Evolutionary conservation across 306 rosid species (phyloP).

Genomic region (Neltuma alba): DNA sequence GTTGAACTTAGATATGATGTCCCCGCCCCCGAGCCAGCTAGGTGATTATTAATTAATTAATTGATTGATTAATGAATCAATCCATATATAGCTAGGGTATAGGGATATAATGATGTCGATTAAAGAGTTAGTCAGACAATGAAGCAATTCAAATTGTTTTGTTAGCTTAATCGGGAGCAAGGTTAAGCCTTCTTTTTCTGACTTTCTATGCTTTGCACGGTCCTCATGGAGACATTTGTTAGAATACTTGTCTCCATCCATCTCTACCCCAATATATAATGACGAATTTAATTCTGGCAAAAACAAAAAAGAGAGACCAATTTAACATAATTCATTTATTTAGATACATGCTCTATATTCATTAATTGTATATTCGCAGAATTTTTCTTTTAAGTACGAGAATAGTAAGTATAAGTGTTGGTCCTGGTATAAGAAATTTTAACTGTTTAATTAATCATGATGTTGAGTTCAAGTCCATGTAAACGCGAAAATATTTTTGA

Average conservation of each 20-base stretch:
- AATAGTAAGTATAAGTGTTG: too few species aligned
- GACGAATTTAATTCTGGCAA: not conserved
- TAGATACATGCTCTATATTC: too few species aligned
- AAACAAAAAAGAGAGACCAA: too few species aligned
- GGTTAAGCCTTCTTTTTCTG: slow-evolving; percentile 48
- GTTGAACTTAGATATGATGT: slow-evolving; percentile 27
- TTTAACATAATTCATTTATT: not conserved
- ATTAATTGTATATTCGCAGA: too few species aligned
- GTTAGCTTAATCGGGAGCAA: slow-evolving; percentile 70
- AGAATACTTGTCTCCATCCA: slow-evolving; percentile 28
- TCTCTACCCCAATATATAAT: not conserved
- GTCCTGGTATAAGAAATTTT: too few species aligned
- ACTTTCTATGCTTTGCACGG: slow-evolving; percentile 56
- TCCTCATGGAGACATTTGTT: slow-evolving; percentile 24
- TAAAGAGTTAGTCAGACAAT: slow-evolving; percentile 22
- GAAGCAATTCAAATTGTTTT: slow-evolving; percentile 38
- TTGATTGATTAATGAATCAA: not conserved
- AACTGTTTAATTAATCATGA: too few species aligned
- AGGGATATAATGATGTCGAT: slow-evolving; percentile 17
- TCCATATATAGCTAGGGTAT: not conserved
- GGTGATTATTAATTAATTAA: not conserved
- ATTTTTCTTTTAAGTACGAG: too few species aligned
- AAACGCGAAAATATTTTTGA: too few species aligned
- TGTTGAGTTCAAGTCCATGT: too few species aligned
- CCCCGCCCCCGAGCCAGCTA: not conserved